phyloP scores from a whole-genome alignment of 306 rosid genomes.

The Geum urbanum region DNA sequence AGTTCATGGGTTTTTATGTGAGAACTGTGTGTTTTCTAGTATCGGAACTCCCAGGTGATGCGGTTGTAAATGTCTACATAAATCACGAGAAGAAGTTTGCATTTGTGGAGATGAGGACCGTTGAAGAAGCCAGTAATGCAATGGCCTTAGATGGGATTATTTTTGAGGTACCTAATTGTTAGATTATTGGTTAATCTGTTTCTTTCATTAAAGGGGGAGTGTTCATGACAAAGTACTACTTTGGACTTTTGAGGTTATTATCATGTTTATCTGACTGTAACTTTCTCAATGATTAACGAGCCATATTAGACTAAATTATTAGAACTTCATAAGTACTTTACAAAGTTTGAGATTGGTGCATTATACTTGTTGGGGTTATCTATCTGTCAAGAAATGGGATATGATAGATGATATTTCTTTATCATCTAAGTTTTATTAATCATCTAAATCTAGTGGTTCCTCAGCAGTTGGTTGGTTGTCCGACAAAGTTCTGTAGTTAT shows the following conservation, averaged over 20 bases:
- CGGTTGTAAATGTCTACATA: constrained; percentile 80
- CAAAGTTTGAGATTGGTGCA: not conserved
- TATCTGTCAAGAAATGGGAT: constrained; percentile 1
- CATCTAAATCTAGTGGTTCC: not conserved
- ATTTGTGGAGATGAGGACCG: constrained; percentile 86
- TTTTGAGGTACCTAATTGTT: constrained; percentile 50
- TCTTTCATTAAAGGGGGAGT: not conserved
- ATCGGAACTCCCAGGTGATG: constrained; percentile 54
- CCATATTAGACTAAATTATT: not conserved
- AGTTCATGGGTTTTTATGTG: constrained; percentile 17
- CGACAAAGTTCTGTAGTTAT: not conserved
- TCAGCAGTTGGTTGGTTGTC: not conserved
- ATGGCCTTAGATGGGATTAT: constrained; percentile 84
- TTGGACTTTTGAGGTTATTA: not conserved
- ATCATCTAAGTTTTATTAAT: not conserved
- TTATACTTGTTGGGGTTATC: not conserved
- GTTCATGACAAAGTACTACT: not conserved
- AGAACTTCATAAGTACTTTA: not conserved
- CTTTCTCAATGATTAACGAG: not conserved
- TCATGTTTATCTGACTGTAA: not conserved
- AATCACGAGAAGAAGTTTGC: constrained; percentile 90
- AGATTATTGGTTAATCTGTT: not conserved
- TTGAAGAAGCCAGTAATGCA: constrained; percentile 89
- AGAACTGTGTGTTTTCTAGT: constrained; percentile 24
- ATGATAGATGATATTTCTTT: not conserved